Base-by-base conservation (phyloP, 441 rosid species). In the Codiaeum variegatum region DNA sequence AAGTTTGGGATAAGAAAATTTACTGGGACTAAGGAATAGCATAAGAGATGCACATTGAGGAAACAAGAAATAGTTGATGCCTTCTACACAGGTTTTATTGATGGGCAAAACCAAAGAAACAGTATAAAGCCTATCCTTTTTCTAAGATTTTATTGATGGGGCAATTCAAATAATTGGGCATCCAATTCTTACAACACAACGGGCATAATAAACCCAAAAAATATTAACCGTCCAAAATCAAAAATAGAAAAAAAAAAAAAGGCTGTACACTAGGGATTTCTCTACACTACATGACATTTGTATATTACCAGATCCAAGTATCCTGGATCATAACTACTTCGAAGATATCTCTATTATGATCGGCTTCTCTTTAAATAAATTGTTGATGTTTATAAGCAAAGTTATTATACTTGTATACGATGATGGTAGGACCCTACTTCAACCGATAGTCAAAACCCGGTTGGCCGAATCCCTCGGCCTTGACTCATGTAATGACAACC, bases 151-250 rank as follows among this genome's bases (percentile, higher is more conserved):
- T 78, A 80, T 76, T 77, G 55, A 54, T 6, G 46, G 44, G 60
- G 60, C 58, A 24, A 32, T 8, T 52, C n/a, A 2, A 76, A 71
- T 60, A 76, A 78, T 42, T 34, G 28, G 36, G 60, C 29, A 56
- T 66, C 40, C 66, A 40, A 68, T 76, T 79, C 75, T 82, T 84
- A 74, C 85, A 77, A 59, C 64, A 73, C 21, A 62, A 26, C 52
- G 80, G 75, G 67, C 66, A 55, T 64, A 29, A 55, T 68, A 29
- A 40, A 26, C 54, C 62, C 47, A 24, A 52, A 44, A 32, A 44
- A 12, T 4, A 18, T 12, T 9, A 40, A 40, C 13, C 13, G 16
- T 21, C 46, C 6, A 24, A 6, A 23, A 32, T 62, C 19, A 9
- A n/a, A n/a, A n/a, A n/a, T n/a, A n/a, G n/a, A n/a, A n/a, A n/a